phyloP scores from a whole-genome alignment of 2,329 filamentous ascomycete species.

The Colletotrichum spinosum region DNA sequence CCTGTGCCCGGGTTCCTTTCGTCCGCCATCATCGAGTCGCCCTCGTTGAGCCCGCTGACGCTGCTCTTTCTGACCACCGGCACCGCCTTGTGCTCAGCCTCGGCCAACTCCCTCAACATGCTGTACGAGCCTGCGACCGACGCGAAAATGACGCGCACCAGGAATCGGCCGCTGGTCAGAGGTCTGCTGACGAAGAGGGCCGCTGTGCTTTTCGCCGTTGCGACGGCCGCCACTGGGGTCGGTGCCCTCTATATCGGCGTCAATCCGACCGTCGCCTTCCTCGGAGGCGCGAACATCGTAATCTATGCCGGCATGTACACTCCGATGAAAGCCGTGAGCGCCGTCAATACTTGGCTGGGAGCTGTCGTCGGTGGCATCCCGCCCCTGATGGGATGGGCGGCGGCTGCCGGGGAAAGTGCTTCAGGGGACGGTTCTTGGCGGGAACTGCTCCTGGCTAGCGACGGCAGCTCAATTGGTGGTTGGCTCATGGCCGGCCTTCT shows the following conservation, averaged over 20 bases:
- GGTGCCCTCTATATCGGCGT: slow-evolving; percentile 87
- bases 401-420: slow-evolving; percentile 89
- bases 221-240: slow-evolving; percentile 76
- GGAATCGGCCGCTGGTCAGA: slow-evolving; percentile 89
- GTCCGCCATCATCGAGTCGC: slow-evolving; percentile 72
- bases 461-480: slow-evolving; percentile 76
- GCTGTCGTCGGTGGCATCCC: slow-evolving; percentile 94
- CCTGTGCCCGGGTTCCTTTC: slow-evolving; percentile 89
- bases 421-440: slow-evolving; percentile 80
- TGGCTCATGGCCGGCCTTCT: slow-evolving; percentile 89
- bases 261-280: slow-evolving; percentile 90
- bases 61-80: slow-evolving; percentile 92
- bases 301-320: slow-evolving; percentile 95
- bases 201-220: slow-evolving; percentile 83
- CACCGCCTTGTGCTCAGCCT: slow-evolving; percentile 88
- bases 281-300: slow-evolving; percentile 86
- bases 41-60: slow-evolving; percentile 90
- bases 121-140: slow-evolving; percentile 92
- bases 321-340: slow-evolving; percentile 87
- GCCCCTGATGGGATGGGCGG: slow-evolving; percentile 97
- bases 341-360: slow-evolving; percentile 94
- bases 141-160: slow-evolving; percentile 91
- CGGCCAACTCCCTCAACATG: slow-evolving; percentile 97
- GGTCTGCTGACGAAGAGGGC: slow-evolving; percentile 77
- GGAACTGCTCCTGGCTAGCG: slow-evolving; percentile 77